Conservation (phyloP, 2,329 filamentous ascomycete species). For the Ophiostoma quercus region DNA sequence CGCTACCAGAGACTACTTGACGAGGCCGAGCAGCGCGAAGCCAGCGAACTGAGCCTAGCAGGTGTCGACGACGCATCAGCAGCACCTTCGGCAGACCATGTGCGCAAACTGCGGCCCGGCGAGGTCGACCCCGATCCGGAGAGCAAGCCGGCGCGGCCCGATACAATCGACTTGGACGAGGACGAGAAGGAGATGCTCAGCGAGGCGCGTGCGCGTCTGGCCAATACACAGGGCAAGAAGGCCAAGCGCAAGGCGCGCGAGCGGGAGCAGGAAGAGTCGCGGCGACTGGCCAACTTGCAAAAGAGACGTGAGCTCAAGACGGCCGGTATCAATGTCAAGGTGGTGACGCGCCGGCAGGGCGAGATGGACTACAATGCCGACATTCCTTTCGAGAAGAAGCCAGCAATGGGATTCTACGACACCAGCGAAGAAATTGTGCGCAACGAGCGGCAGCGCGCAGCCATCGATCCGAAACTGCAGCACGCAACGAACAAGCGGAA, state of each 20-base stretch:
- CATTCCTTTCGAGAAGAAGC: constrained; percentile 93
- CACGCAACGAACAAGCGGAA: constrained; percentile 82
- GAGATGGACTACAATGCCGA: constrained; percentile 99
- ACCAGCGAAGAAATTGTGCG: constrained; percentile 72
- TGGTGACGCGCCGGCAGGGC: constrained; percentile 82
- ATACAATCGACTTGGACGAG: constrained; percentile 96
- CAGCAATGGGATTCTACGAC: constrained; percentile 86
- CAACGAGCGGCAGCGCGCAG: constrained; percentile 79
- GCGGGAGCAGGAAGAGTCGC: constrained; percentile 89
- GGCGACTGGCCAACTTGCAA: constrained; percentile 81
- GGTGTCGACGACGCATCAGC: constrained; percentile 81
- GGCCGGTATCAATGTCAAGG: constrained; percentile 96
- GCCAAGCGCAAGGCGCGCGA: constrained; percentile 96
- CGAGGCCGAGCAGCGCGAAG: constrained; percentile 86
- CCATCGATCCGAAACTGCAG: constrained; percentile 87
- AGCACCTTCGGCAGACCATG: constrained; percentile 67
- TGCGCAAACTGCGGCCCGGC: constrained; percentile 79
- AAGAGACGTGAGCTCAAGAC: constrained; percentile 96
- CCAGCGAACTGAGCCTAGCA: constrained; percentile 70
- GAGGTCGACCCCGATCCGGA: constrained; percentile 97
- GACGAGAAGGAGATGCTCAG: constrained; percentile 99
- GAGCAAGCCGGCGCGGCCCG: constrained; percentile 88
- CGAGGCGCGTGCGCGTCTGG: constrained; percentile 89
- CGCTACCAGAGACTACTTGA: constrained; percentile 95
- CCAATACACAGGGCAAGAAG: constrained; percentile 98